phyloP scores from a whole-genome alignment of 1,284 basidiomycete species.

The Waitea zeae region DNA sequence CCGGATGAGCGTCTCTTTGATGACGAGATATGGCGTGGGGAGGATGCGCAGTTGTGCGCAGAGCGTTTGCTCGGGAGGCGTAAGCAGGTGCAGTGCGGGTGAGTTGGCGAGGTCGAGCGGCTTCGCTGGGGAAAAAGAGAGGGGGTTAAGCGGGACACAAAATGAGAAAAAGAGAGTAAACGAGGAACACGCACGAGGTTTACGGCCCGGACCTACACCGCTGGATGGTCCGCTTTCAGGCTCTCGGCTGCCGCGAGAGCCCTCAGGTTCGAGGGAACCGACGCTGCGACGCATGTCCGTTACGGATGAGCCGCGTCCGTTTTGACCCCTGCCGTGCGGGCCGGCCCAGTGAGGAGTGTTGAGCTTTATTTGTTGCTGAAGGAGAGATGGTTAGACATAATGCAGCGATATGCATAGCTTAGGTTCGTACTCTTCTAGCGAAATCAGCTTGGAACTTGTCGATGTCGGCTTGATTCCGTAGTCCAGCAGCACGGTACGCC shows the following conservation, averaged over 20 bases:
- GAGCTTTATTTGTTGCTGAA: constrained; percentile 36
- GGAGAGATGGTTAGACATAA: constrained; percentile 2
- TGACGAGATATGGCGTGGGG: constrained; percentile 81
- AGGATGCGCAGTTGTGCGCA: constrained; percentile 79
- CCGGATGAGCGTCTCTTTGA: constrained; percentile 83
- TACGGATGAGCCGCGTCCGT: no score
- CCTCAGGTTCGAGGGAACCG: no score
- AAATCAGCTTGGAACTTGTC: constrained; percentile 74
- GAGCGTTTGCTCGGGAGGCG: constrained; percentile 71
- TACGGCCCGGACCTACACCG: constrained; percentile 16
- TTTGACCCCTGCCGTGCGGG: no score
- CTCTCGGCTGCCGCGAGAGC: no score
- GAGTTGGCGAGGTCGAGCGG: constrained; percentile 80
- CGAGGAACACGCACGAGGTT: no score
- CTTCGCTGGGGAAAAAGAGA: constrained; percentile 37
- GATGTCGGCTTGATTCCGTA: constrained; percentile 72
- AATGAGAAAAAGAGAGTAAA: constrained; percentile 5
- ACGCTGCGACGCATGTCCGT: no score
- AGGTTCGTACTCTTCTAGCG: constrained; percentile 50
- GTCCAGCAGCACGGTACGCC: constrained; percentile 70
- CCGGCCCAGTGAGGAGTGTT: neutral
- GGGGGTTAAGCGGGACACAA: constrained; percentile 4
- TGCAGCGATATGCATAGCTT: no score
- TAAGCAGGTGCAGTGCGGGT: constrained; percentile 75
- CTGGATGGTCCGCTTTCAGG: no score